Base-by-base conservation (phyloP, 768 basidiomycete species). In the Leccinum rimulosum region DNA sequence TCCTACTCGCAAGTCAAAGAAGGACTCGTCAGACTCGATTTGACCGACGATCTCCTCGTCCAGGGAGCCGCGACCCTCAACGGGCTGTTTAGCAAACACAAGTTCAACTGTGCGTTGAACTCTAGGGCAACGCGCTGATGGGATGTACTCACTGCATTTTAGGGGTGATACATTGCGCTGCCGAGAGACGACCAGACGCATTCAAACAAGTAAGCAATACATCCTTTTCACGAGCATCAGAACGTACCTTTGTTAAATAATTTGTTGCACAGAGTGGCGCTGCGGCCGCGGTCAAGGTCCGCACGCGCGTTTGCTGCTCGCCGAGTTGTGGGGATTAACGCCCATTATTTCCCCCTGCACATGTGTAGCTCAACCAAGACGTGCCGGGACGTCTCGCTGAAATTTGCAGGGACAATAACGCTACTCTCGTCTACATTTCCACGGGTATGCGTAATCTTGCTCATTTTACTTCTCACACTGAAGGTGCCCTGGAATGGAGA, bases 121-220 rank as follows among this genome's bases (percentile, higher is more conserved):
- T 49, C 10, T 6, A 43, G 19, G 43, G n/a, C 31, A 19, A 51
- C 35, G n/a, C 47, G 33, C 56, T 58, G 52, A 66, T 63, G 31
- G 10, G 45, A 28, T 22, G 17, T 50, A 36, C 57, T 2, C n/a
- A 6, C 40, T 43, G 25, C 11, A 45, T 57, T 47, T 65, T 68
- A 89, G 88, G 89, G 86, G 85, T 98, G 40, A 86, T 98, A 15
- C 96, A 98, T 69, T 97, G 95, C 67, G 96, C 96, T 14, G 96
- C 96, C 2, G 95, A 98, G 75, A 77, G 96, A 61, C 79, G 95
- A 48, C 94, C 95, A 5, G 95, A 98, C 69, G 90, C 93, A 12
- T 95, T 93, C 57, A 93, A 96, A 72, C 89, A 89, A 77, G 94
- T 91, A 62, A 52, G 81, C 54, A 8, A 8, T 8, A 2, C 38